Conservation (phyloP, 2,329 filamentous ascomycete species). For the Pseudocercospora pini-densiflorae region DNA sequence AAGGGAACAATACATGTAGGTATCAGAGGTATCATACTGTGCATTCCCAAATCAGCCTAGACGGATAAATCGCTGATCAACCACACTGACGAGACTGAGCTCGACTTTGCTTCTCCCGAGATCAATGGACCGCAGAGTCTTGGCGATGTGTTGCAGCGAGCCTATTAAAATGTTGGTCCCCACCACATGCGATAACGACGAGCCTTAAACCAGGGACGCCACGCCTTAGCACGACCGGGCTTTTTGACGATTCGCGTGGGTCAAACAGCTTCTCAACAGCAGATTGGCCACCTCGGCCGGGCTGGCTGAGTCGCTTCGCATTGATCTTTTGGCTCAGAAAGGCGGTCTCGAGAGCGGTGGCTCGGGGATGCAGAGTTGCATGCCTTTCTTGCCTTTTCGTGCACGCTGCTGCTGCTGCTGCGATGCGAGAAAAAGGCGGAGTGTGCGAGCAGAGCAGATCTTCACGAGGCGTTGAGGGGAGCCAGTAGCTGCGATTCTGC, state of each 20-base stretch:
- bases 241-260: not conserved
- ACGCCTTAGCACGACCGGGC: not conserved
- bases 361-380: slow-evolving; percentile 7
- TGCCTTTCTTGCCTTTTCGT: not conserved
- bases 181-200: slow-evolving; percentile 21
- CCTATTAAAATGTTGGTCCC: not conserved
- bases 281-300: slow-evolving; percentile 2
- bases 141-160: not conserved
- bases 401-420: not conserved
- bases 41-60: not conserved
- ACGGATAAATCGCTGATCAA: not conserved
- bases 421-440: not conserved
- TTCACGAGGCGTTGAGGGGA: not conserved
- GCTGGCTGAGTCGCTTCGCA: not conserved
- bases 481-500: not conserved
- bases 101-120: not conserved
- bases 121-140: not conserved
- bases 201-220: slow-evolving; percentile 2
- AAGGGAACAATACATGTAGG: no score
- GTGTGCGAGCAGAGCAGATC: not conserved
- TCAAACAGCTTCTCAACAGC: slow-evolving; percentile 8
- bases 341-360: slow-evolving; percentile 4
- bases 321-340: not conserved
- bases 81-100: not conserved
- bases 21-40: not conserved